A percentile compares a stretch with the other conserved stretches of the same genome.
These are phyloP conservation scores for Globisporangium recalcitrans DNA, from an alignment of 352 stramenopile species.

Conservation along the genomic window DNA sequence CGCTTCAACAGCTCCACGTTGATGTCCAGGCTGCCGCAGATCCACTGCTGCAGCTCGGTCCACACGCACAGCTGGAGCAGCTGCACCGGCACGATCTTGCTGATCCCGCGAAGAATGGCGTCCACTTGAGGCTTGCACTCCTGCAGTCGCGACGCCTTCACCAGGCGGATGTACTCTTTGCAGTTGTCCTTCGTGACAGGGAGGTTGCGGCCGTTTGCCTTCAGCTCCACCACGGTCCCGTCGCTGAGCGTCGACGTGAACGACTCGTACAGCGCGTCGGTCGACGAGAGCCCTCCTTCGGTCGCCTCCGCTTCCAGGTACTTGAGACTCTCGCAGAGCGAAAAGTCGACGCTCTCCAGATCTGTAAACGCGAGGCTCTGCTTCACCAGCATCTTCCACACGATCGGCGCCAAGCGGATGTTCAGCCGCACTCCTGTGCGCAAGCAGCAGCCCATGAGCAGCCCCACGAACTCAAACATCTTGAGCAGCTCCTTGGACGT, in stretches of 20 bases:
- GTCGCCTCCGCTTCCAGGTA: constrained; percentile 32
- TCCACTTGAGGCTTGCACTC: constrained; percentile 76
- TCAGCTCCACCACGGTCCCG: constrained; percentile 59
- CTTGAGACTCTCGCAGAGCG: constrained; percentile 50
- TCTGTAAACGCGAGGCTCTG: constrained; percentile 57
- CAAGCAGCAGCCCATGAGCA: constrained; percentile 74
- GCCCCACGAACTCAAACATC: constrained; percentile 75
- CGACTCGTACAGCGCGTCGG: constrained; percentile 52
- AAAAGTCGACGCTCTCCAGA: constrained; percentile 53
- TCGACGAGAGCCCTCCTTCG: constrained; percentile 6
- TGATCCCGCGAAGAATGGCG: constrained; percentile 61
- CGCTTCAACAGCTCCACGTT: constrained; percentile 71
- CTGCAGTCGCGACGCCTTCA: constrained; percentile 55
- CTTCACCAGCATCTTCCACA: constrained; percentile 81
- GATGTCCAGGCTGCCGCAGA: constrained; percentile 73
- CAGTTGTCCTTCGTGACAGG: constrained; percentile 64
- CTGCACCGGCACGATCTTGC: constrained; percentile 62
- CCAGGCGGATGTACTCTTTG: constrained; percentile 64
- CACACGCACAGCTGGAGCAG: constrained; percentile 74
- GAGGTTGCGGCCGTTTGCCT: constrained; percentile 33
- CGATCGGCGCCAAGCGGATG: constrained; percentile 58
- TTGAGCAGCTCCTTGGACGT: constrained; percentile 49
- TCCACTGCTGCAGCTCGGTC: constrained; percentile 74
- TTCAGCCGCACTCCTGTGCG: constrained; percentile 74
- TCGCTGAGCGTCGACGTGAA: constrained; percentile 74